Evolutionary conservation across 352 stramenopile genomes (phyloP), one percentile per base, ranked within the genome.

Genomic region (Globisporangium canariense): DNA sequence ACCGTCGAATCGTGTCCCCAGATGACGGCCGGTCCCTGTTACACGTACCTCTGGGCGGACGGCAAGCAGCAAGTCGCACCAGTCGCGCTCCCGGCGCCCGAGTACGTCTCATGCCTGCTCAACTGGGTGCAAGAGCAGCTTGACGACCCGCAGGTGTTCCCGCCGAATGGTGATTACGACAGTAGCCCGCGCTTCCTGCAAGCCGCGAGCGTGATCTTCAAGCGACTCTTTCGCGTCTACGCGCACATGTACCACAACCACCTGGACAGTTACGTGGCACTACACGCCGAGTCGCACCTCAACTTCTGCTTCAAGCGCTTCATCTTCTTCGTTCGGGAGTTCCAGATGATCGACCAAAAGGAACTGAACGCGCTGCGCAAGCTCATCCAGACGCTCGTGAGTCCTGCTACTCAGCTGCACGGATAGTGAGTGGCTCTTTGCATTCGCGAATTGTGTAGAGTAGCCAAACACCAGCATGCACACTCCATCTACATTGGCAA

Each of bases 241-340:
- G 96, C 94, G 51, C 97, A 98, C 80, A 95, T 99, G 73, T 99
- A 98, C 69, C 93, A 96, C 71, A 94, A 84, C 69, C 97, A 98
- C 71, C 86, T 98, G 65, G 82, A 89, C 38, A 96, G 91, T 46
- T 90, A 98, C 68, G 86, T 89, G 34, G 86, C 89, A 52, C 78
- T 98, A 54, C 84, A 94, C 58, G 97, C 96, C 60, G 94, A 98
- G 45, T 81, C 88, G 30, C 94, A 98, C 70, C 80, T 99, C 51
- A 98, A 98, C 75, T 97, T 97, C 16, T 98, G 92, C 69, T 98
- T 98, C 78, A 98, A 98, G 77, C 93, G 97, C 47, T 99, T 98
- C 65, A 88, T 99, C 67, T 96, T 97, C 53, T 99, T 99, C 74
- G 93, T 94, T 69, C 89, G 79, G 3, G 84, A 97, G 61, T 98